A percentile compares a stretch with the other conserved stretches of the same genome.
These are phyloP conservation scores for Balakata baccata DNA, from an alignment of 345 rosid species.

Conservation along the genomic window DNA sequence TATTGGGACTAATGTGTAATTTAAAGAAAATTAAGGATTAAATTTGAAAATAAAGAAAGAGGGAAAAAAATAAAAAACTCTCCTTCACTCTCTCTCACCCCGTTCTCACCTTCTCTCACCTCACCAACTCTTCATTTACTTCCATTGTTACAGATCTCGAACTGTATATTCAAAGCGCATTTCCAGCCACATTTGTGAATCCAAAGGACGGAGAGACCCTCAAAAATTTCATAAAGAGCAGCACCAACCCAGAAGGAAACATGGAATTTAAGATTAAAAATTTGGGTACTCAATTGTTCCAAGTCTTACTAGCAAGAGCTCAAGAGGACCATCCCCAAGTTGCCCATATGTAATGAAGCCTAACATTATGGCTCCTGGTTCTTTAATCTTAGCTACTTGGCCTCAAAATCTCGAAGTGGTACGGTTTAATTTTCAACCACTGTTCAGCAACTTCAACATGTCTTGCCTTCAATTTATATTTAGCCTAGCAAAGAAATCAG, in stretches of 20 bases:
- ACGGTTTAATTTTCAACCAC: neutral
- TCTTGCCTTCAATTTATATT: neutral
- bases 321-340: constrained; percentile 58
- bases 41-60: too few relatives aligned
- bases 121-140: too few relatives aligned
- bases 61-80: too few relatives aligned
- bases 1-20: too few relatives aligned
- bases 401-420: constrained; percentile 27
- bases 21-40: too few relatives aligned
- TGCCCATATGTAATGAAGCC: constrained; percentile 52
- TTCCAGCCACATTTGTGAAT: constrained; percentile 35
- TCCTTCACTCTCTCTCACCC: too few relatives aligned
- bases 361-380: constrained; percentile 52
- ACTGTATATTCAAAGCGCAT: constrained; percentile 14
- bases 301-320: constrained; percentile 42
- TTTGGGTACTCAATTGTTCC: constrained; percentile 37
- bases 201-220: constrained; percentile 29
- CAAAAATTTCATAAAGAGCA: constrained; percentile 36
- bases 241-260: constrained; percentile 31
- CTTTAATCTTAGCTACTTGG: constrained; percentile 50
- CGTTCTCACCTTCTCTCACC: too few relatives aligned
- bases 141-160: constrained; percentile 27
- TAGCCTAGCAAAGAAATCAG: neutral
- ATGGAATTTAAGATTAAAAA: constrained; percentile 36
- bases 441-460: constrained; percentile 39